Evolutionary conservation across 345 rosid species (phyloP), one percentile per base, ranked within the genome.

Genomic region (Eucalyptus camaldulensis): DNA sequence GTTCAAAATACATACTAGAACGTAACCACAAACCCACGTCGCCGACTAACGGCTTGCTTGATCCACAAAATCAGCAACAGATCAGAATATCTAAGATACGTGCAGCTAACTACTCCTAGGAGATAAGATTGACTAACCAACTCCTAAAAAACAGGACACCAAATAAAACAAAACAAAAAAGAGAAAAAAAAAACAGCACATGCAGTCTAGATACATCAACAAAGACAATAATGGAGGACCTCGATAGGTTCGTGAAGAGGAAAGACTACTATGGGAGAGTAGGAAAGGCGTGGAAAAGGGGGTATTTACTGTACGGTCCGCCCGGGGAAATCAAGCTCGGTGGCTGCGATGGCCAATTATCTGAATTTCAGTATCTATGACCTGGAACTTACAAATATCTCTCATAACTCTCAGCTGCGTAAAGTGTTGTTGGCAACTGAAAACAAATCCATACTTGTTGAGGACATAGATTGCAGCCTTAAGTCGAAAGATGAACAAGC

Each of bases 221-320:
- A n/a, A n/a, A n/a, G 27, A 93, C 29, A 33, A 92, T 95, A 49
- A 37, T 96, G 88, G 88, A 93, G 29, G 99, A 96, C 87, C 93
- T 96, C 14, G 94, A 94, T n/a, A 92, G 93, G 90, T 96, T 95
- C 58, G 91, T 93, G 87, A 89, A 88, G 91, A 92, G 99, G 62
- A 95, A 76, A 29, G 95, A 94, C 47, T 96, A 88, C 58, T 96
- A 96, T 65, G 91, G 88, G 88, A 94, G 93, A 58, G 95, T 95
- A 3, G 97, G 99, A 22, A 95, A 94, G 91, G 96, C 97, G n/a
- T 95, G 97, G 97, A 96, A 96, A 89, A 95, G 97, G 90, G 98
- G 96, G 19, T 96, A 96, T 87, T 91, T 95, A 90, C 89, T 95
- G 86, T 94, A 95, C 40, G 95, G 97, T 12, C 96, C 96, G 1